Base-by-base conservation (phyloP, 371 early-diverging fungal species). In the Zopfochytrium polystomum region DNA sequence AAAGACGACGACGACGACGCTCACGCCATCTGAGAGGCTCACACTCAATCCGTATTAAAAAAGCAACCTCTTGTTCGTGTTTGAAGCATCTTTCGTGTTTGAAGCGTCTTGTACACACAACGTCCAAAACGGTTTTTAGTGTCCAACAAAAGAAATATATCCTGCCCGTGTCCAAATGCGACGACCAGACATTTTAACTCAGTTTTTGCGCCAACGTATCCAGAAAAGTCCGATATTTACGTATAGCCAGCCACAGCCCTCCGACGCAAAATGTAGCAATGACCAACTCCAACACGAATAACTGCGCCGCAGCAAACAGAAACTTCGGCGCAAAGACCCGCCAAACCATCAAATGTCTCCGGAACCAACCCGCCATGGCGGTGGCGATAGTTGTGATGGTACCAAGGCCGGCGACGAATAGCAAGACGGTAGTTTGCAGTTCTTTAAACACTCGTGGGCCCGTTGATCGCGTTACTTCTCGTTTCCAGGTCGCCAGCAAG, bases 321-420 rank as follows among this genome's bases (percentile, higher is more conserved):
- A 89, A 92, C 54, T 93, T 77, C 1, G 96, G 95, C 2, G 91
- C 92, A 82, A 91, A 96, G 22, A 95, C 83, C 63, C 91, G 90
- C 96, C 95, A 96, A 15, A 93, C 91, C 95, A 93, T 92, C 62
- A 95, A 76, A 70, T 96, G 95, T 2, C 95, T 73, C 43, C 88
- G 74, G 55, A 91, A 81, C 55, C 81, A 73, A 15, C 79, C 84
- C 0, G 85, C 86, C 66, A 85, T 81, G 54, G 84, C 66, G 57
- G 72, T 56, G 55, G 67, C 58, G 58, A 43, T 58, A 42, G 58
- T 13, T 44, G 7, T 31, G 23, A 55, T 33, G 5, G 32, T 32
- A 20, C 45, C 49, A 13, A 51, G 22, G 38, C 50, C 47, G 22
- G 47, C 53, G 3, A 53, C 13, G 22, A 55, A 55, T 20, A 45